Base-by-base conservation (phyloP, 2,329 filamentous ascomycete species). In the Conoideocrella luteorostrata region DNA sequence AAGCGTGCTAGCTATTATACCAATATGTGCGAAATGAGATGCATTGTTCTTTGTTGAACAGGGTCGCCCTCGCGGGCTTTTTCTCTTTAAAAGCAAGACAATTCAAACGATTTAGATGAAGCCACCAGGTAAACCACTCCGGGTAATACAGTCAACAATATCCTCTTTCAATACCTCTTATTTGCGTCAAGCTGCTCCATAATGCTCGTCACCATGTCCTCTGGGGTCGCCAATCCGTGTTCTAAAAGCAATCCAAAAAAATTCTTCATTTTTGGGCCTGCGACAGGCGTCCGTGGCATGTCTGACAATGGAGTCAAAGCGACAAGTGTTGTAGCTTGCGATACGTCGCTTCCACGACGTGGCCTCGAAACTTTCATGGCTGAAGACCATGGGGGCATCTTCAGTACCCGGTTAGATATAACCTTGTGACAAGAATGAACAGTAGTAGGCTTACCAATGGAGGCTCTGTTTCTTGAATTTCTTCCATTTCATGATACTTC, bases 381-480 rank as follows among this genome's bases (percentile, higher is more conserved):
- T 17, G 13, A 23, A 22, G 28, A 13, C 20, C 2, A 18, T 21
- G 11, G 7, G 10, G 5, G n/a, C n/a, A n/a, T n/a, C n/a, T n/a
- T n/a, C n/a, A n/a, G n/a, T n/a, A n/a, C n/a, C n/a, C n/a, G 13
- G 21, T 4, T 7, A 29, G 21, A 11, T 15, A 40, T 6, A 39
- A 15, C 5, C n/a, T 5, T 30, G 2, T 12, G 18, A 13, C 7
- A 4, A 5, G 10, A 13, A 29, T 41, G 10, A 7, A 33, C 3
- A n/a, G n/a, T 13, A 7, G 5, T 32, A 15, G 12, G 7, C 52
- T 46, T 34, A 55, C 45, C 36, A 52, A 58, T 10, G 59, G 55
- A 2, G 53, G 55, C 46, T 69, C 66, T 39, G 67, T 61, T 53
- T 77, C 74, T 17, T 66, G 65, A 22, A 69, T 64, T 26, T 74